Evolutionary conservation across 129 eudicot species (phyloP).

Genomic region (Solidago caesia): DNA sequence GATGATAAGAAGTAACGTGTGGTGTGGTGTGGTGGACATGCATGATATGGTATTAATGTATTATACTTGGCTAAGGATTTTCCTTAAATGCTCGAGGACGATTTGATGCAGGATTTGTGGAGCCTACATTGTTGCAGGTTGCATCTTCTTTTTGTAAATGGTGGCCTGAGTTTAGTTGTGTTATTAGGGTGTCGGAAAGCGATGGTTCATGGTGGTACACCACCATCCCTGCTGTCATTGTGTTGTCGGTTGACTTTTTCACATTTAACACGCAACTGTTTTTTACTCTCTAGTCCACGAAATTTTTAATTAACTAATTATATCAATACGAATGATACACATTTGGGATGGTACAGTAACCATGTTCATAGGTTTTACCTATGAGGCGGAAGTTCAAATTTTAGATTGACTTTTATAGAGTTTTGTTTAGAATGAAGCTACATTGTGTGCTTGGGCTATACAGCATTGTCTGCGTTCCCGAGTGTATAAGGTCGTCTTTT

Average conservation of each 20-base stretch:
- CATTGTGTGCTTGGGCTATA: too few relatives aligned
- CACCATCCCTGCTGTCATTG: constrained; percentile 22
- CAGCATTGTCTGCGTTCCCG: too few relatives aligned
- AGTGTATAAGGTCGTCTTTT: too few relatives aligned
- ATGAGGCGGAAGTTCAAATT: too few relatives aligned
- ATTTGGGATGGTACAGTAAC: too few relatives aligned
- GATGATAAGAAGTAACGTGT: not conserved
- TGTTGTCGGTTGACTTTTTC: not conserved
- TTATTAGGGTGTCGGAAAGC: constrained; percentile 34
- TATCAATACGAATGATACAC: too few relatives aligned
- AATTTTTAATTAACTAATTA: too few relatives aligned
- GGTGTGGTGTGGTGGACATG: not conserved
- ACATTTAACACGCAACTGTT: not conserved
- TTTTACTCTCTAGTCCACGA: not conserved
- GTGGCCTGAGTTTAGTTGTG: constrained; percentile 26
- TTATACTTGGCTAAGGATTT: constrained; percentile 1
- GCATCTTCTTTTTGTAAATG: not conserved
- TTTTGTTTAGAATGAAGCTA: too few relatives aligned
- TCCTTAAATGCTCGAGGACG: constrained; percentile 1
- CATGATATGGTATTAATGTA: not conserved
- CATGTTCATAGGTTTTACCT: too few relatives aligned
- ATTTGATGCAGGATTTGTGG: constrained; percentile 33
- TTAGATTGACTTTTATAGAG: too few relatives aligned
- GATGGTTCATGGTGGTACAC: constrained; percentile 30
- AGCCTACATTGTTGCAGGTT: not conserved